Base-by-base conservation (phyloP, 169 alveolate genomes). In the Eimeria falciformis region DNA sequence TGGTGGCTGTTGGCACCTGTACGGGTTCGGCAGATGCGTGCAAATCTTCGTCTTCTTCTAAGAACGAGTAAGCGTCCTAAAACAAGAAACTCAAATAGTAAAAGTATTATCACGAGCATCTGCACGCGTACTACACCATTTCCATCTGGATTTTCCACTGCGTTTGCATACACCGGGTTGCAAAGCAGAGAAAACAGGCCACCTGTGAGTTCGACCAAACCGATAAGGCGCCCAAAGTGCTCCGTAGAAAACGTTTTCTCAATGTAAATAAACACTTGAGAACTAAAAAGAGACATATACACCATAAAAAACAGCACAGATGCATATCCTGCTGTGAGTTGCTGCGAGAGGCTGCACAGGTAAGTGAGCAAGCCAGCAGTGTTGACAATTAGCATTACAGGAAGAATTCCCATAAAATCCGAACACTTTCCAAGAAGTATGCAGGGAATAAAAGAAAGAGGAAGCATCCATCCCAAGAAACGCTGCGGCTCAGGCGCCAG, bases 191-290 rank as follows among this genome's bases (percentile, higher is more conserved):
- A 93, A 53, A 91, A 73, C 18, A 91, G 55, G 37, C 96, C 96
- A 17, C 96, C 96, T 66, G 85, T 77, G 46, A 93, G 50, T 53
- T 91, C 87, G 5, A 94, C 92, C 50, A 93, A 65, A 21, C 96
- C 96, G 9, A 95, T 69, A 7, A 95, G 65, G 29, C 93, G 94
- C n/a, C 96, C 96, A 78, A 95, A 95, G 77, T 85, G 75, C 47
- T 53, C 21, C 11, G 95, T 83, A 23, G 95, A 92, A 18, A 95
- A 95, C 23, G 92, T 55, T 9, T 73, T 90, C 58, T 91, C 94
- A 29, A 95, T 89, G 71, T 86, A 93, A 47, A 93, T 86, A 58
- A 92, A 95, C 14, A 93, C 93, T 73, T 95, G 96, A 40, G 95
- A 90, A 4, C 94, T 78, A 77, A 92, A 95, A 23, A 95, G 81